A percentile compares a stretch with the other conserved stretches of the same genome.
phyloP scores from a whole-genome alignment of 2,329 filamentous ascomycete genomes.

The Fusarium sp. region DNA sequence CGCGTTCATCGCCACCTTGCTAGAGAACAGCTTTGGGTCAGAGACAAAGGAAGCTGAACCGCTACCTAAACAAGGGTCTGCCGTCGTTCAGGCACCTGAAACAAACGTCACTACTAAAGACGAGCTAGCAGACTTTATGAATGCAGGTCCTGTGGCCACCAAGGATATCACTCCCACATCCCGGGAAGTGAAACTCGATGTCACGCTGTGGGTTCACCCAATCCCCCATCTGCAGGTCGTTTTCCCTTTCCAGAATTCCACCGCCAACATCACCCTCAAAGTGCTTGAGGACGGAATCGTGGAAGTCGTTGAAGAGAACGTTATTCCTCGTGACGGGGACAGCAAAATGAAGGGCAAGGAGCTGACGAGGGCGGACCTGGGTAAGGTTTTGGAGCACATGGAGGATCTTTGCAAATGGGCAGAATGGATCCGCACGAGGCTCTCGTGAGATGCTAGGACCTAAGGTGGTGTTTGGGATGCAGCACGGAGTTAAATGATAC shows the following conservation, averaged over 20 bases:
- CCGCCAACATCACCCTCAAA: conserved; percentile 70
- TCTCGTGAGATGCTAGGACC: conserved; percentile 41
- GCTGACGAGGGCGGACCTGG: conserved; percentile 61
- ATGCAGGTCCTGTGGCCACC: conserved; percentile 6
- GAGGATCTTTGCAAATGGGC: conserved; percentile 69
- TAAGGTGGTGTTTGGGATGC: not conserved
- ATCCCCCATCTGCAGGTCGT: conserved; percentile 66
- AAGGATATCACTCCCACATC: not conserved
- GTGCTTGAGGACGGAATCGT: conserved; percentile 73
- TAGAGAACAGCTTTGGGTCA: conserved; percentile 72
- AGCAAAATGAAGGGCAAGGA: conserved; percentile 54
- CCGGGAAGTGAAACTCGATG: conserved; percentile 61
- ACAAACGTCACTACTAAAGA: conserved; percentile 51
- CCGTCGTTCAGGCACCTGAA: conserved; percentile 2
- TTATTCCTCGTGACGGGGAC: conserved; percentile 47
- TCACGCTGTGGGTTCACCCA: conserved; percentile 67
- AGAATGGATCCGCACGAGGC: conserved; percentile 65
- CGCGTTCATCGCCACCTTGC: conserved; percentile 76
- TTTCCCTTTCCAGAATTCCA: conserved; percentile 66
- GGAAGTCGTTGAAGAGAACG: conserved; percentile 71
- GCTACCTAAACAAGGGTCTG: conserved; percentile 13
- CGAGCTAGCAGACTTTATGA: conserved; percentile 55
- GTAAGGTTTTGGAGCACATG: conserved; percentile 62
- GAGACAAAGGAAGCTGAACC: conserved; percentile 47
- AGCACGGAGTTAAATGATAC: conserved; percentile 47